Evolutionary conservation across 164 flowering plant genomes (phyloP), one percentile per base, ranked within the genome.

Genomic region (Sextonia rubra): DNA sequence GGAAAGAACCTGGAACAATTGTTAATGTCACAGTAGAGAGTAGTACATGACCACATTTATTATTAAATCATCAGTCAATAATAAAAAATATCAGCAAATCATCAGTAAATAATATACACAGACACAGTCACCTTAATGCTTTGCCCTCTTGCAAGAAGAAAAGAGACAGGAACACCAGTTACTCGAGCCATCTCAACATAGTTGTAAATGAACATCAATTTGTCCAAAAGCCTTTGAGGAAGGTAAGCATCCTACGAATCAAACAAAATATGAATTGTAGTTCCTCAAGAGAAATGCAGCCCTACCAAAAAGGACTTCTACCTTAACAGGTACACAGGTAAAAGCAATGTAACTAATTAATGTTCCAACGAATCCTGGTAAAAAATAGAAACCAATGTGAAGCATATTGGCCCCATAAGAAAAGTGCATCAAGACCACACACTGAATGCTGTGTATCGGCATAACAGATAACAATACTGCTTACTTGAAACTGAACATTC

Each of bases 151-250:
- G 99, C 85, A 73, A 96, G 95, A 64, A 96, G 87, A 86, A 96
- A 96, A 65, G 98, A 93, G 69, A 96, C 86, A 44, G 99, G 99
- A 68, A 92, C 99, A 78, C 99, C 99, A 2, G 98, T 96, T 22
- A 96, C 99, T 69, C 98, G 88, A 81, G 97, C 98, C 99, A 96
- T 96, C 83, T 96, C 99, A 75, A 96, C 98, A 83, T 96, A 96
- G 83, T 96, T 93, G 82, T 93, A 96, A 72, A 96, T 84, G 70
- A 78, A 88, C 99, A 96, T 96, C 80, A 96, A 71, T 80, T 96
- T 93, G 83, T 96, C 99, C 81, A 96, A 77, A 76, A 96, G 91
- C 73, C 99, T 79, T 74, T 96, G 99, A 29, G 99, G 99, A 69
- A 96, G 98, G 82, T 96, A 93, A 75, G 98, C 99, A 93, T 96